Percentiles rank a stretch among this genome's conserved stretches.
phyloP scores from a whole-genome alignment of 1,284 basidiomycete genomes.

The Rhodotorula sp. region DNA sequence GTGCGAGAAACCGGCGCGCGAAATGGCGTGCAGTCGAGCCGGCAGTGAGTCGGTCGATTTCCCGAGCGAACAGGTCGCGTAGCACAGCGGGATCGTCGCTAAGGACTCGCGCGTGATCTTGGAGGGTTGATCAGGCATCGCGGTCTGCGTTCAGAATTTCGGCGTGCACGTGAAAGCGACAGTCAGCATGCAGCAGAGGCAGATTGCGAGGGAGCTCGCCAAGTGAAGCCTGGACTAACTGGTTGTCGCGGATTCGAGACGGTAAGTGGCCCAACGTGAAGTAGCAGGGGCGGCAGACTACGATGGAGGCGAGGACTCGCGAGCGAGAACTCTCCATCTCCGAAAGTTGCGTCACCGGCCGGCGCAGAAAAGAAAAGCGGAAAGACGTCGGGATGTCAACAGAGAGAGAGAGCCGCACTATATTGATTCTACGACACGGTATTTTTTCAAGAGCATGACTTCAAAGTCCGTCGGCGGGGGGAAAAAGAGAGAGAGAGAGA shows the following conservation, averaged over 20 bases:
- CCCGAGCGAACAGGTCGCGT: slow-evolving; percentile 22
- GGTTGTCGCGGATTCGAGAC: not conserved
- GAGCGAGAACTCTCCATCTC: too few species aligned
- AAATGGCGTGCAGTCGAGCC: slow-evolving; percentile 10
- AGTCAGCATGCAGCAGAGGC: not conserved
- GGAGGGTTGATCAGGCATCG: not conserved
- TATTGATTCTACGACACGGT: too few species aligned
- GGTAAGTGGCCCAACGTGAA: too few species aligned
- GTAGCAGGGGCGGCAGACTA: too few species aligned
- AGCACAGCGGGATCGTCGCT: slow-evolving; percentile 17
- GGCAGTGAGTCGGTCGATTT: slow-evolving; percentile 18
- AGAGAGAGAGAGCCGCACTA: too few species aligned
- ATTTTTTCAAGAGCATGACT: too few species aligned
- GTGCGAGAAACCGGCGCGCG: slow-evolving; percentile 36
- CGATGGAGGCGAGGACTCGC: too few species aligned
- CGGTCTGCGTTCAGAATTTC: not conserved
- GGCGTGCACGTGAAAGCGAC: not conserved
- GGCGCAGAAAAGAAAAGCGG: too few species aligned
- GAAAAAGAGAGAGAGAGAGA: too few species aligned
- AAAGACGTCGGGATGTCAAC: too few species aligned
- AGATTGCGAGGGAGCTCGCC: not conserved
- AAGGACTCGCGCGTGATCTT: slow-evolving; percentile 3
- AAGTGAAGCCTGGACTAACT: not conserved
- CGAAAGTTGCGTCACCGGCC: too few species aligned
- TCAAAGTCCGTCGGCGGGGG: too few species aligned